Base-by-base conservation (phyloP, 2,329 filamentous ascomycete genomes). In the Cercospora citrullina region DNA sequence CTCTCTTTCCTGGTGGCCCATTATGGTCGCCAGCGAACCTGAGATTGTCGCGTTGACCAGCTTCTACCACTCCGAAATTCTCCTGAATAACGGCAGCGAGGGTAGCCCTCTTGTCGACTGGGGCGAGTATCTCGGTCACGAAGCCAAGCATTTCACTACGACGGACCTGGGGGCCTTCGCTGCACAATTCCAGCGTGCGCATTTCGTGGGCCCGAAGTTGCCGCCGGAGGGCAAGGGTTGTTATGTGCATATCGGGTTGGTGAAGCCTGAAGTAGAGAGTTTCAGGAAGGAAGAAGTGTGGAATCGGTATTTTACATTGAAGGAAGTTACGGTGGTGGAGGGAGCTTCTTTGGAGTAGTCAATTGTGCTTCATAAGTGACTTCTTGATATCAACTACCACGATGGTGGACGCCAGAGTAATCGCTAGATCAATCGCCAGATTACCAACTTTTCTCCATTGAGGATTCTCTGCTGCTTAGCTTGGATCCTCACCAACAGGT, bases 121-220 rank as follows among this genome's bases (percentile, higher is more conserved):
- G 53, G 71, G 71, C 4, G 30, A 48, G 9, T 51, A 58, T 12
- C 51, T 72, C 6, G 68, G 69, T 4, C 31, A 18, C 55, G 61
- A 63, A n/a, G 67, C 68, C 9, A 71, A 71, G 28, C 69, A 72
- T 61, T 72, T 72, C 55, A 68, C 67, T 31, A 60, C 60, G 5
- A 71, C 71, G 33, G 66, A 72, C 42, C 42, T 70, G 8, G 71
- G 71, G 1, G 69, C 67, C 16, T 70, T 72, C 33, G 71, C 69
- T 7, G 60, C 58, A 18, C 45, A 30, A n/a, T 70, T 70, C 36
- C 69, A 68, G 51, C 55, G 71, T 21, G 71, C 69, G 23, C 66
- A 68, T 60, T 72, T 72, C 33, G 68, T 72, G 10, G 71, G 71
- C 4, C 68, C 71, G 21, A 72, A 68, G 42, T 59, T 73, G 26